Base-by-base conservation (phyloP, 805 yeast species). In the Priceomyces castillae region DNA sequence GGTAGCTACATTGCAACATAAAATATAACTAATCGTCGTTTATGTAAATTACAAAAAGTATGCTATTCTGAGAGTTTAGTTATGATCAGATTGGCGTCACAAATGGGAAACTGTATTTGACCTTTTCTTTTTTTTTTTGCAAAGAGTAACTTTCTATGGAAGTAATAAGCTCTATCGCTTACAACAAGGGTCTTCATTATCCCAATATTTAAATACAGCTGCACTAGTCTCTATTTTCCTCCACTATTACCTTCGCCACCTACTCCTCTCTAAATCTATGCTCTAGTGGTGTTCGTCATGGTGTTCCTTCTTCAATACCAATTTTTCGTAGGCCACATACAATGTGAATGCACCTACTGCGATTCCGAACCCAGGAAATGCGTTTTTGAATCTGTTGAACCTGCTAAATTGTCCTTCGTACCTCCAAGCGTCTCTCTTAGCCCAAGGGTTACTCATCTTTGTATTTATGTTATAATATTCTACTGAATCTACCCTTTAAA, bases 381-480 rank as follows among this genome's bases (percentile, higher is more conserved):
- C 75, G 44, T 81, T 81, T 56, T 75, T 81, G 64, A 80, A 82
- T 54, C 94, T 73, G 65, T 82, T 80, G 39, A 68, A 66, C 54
- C 88, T 80, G 42, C 86, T 75, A 70, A 88, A 88, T 41, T 82
- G 86, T 46, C 94, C 95, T 57, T 81, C 83, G 67, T 81, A 84
- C 74, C 95, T 82, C 96, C 96, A 87, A 37, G 95, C 94, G 62
- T 87, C 95, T 76, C 95, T 83, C 53, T 68, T 70, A 44, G 69
- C 74, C 79, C 79, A 74, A 39, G 78, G 77, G 49, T 71, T 71
- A 42, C 54, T 50, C 59, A 56, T 56, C 30, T n/a, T 30, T 36
- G 26, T 34, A 14, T 3, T 19, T 39, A 10, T 22, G 4, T 30
- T 19, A 10, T 16, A 6, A 12, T 30, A 40, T 6, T 22, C 25